phyloP scores from a whole-genome alignment of 192 early-diverging fungal species.

The Podila verticillata region DNA sequence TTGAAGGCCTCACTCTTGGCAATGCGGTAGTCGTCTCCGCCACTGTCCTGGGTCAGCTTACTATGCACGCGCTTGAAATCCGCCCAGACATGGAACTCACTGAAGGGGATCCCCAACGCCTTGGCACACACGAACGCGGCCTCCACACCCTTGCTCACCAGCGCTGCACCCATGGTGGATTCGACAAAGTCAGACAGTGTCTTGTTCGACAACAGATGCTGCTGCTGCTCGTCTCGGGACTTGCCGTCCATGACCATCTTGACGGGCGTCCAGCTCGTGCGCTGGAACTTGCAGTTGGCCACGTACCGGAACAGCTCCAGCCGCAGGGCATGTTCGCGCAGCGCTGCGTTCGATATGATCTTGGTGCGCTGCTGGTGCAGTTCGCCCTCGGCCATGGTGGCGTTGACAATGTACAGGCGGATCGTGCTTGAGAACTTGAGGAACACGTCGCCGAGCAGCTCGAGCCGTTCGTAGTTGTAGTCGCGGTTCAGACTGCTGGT shows the following conservation, averaged over 20 bases:
- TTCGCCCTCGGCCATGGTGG: conserved; percentile 80
- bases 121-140: conserved; percentile 64
- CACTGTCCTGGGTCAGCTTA: too few species aligned
- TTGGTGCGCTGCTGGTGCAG: conserved; percentile 73
- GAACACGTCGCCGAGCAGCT: conserved; percentile 90
- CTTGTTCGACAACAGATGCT: conserved; percentile 78
- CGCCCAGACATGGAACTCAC: conserved; percentile 57
- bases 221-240: conserved; percentile 18
- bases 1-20: too few species aligned
- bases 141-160: conserved; percentile 64
- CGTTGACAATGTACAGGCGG: conserved; percentile 79
- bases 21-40: too few species aligned
- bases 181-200: conserved; percentile 88
- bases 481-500: conserved; percentile 70
- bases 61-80: conserved; percentile 54
- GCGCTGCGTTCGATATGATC: conserved; percentile 79
- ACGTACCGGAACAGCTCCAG: conserved; percentile 69
- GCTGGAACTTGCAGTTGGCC: conserved; percentile 68
- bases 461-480: conserved; percentile 86
- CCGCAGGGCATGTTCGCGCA: conserved; percentile 66
- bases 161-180: conserved; percentile 81
- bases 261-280: conserved; percentile 62
- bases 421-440: conserved; percentile 81
- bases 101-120: conserved; percentile 65
- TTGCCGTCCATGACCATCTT: conserved; percentile 50